These are phyloP conservation scores for Cyclotella atomus DNA, from an alignment of 108 stramenopile species.

Conservation along the genomic window DNA sequence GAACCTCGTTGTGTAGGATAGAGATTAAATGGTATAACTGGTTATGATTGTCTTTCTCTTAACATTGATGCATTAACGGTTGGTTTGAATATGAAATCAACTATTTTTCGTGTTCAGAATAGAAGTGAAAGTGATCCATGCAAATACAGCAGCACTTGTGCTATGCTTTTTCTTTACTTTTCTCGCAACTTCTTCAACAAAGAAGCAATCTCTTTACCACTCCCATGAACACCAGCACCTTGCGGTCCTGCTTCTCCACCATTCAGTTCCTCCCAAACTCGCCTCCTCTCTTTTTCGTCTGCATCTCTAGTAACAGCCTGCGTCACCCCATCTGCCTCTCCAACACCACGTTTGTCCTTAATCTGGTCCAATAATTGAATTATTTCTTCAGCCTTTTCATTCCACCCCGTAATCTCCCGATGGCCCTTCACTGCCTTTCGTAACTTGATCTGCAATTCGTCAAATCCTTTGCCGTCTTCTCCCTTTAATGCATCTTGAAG, in stretches of 20 bases:
- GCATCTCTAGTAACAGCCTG: constrained; percentile 8
- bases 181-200: constrained; percentile 35
- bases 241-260: background rate
- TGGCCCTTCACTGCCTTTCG: constrained; percentile 31
- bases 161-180: background rate
- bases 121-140: background rate
- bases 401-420: constrained; percentile 35
- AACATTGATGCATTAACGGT: no score
- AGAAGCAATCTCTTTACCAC: constrained; percentile 19
- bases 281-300: constrained; percentile 20
- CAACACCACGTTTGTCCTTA: constrained; percentile 33
- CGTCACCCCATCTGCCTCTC: background rate
- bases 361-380: constrained; percentile 42
- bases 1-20: no score
- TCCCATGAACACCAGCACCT: constrained; percentile 14
- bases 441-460: constrained; percentile 19
- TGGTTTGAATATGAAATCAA: background rate
- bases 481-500: constrained; percentile 21
- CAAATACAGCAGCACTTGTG: background rate
- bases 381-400: constrained; percentile 33
- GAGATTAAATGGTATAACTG: no score
- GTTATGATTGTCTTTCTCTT: no score
- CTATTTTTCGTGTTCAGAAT: background rate
- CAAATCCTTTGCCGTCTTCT: background rate
- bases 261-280: constrained; percentile 24